These are phyloP conservation scores for Rhodotorula sp. DNA, from an alignment of 1,284 basidiomycete species.

Conservation along the genomic window DNA sequence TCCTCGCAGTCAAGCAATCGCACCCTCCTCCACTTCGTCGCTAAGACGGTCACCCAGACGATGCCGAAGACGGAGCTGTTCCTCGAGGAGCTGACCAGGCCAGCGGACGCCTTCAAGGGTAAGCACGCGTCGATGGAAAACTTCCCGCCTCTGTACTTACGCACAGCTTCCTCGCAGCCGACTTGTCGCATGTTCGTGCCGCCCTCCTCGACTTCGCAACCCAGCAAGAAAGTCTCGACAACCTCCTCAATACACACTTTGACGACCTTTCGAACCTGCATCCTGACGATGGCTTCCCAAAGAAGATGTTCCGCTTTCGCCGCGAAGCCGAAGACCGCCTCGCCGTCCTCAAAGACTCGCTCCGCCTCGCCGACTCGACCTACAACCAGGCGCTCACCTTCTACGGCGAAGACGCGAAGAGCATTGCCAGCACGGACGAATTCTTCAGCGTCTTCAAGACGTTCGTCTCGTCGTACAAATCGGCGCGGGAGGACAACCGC, in stretches of 20 bases:
- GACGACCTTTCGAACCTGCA: constrained; percentile 59
- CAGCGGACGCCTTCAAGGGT: constrained; percentile 92
- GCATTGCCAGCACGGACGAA: constrained; percentile 56
- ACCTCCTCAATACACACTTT: constrained; percentile 75
- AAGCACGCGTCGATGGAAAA: constrained; percentile 30
- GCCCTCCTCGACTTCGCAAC: constrained; percentile 67
- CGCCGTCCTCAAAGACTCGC: constrained; percentile 77
- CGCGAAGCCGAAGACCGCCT: constrained; percentile 69
- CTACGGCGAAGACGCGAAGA: constrained; percentile 86
- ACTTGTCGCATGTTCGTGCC: constrained; percentile 26
- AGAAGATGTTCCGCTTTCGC: constrained; percentile 84
- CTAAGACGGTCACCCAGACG: constrained; percentile 80
- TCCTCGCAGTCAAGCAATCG: constrained; percentile 76
- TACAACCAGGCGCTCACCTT: constrained; percentile 80
- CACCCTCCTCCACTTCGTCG: constrained; percentile 91
- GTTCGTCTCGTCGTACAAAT: constrained; percentile 81
- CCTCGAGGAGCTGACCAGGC: constrained; percentile 81
- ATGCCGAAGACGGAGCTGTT: constrained; percentile 87
- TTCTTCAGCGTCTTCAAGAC: constrained; percentile 95
- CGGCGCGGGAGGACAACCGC: constrained; percentile 34
- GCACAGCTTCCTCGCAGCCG: constrained; percentile 11
- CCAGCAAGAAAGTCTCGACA: constrained; percentile 60
- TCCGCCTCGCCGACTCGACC: constrained; percentile 74
- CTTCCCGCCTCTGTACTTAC: background rate
- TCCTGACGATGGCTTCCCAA: constrained; percentile 69